Evolutionary conservation across 257 asterid genomes (phyloP).

Genomic region (Ballota nigra): DNA sequence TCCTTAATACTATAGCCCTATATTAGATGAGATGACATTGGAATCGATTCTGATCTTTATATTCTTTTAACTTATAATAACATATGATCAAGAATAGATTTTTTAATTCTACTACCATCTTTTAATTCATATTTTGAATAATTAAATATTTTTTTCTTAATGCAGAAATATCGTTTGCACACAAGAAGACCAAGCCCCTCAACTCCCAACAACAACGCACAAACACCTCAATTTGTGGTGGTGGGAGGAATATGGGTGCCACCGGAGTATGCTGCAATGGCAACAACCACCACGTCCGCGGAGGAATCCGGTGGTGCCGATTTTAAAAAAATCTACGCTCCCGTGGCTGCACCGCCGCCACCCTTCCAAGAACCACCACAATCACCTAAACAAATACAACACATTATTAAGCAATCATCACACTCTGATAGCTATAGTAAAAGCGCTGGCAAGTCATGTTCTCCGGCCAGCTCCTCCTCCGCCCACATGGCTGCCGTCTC

Average conservation of each 20-base stretch:
- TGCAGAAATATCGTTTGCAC: conserved; percentile 63
- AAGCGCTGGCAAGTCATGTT: conserved; percentile 30
- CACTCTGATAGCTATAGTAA: conserved; percentile 17
- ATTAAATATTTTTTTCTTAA: background rate
- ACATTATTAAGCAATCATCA: background rate
- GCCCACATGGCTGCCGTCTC: conserved; percentile 37
- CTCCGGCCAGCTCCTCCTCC: conserved; percentile 50
- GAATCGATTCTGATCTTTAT: too few relatives aligned
- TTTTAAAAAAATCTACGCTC: conserved; percentile 27
- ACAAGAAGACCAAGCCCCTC: conserved; percentile 51
- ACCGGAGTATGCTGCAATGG: conserved; percentile 33
- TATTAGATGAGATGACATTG: too few relatives aligned
- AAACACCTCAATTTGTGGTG: conserved; percentile 41
- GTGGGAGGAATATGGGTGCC: conserved; percentile 52
- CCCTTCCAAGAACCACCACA: conserved; percentile 14
- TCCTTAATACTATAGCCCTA: too few relatives aligned
- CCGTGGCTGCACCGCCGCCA: conserved; percentile 25
- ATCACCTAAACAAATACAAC: conserved; percentile 22
- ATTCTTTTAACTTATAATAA: too few relatives aligned
- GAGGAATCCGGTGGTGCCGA: conserved; percentile 15
- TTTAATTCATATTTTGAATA: background rate
- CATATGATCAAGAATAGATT: background rate
- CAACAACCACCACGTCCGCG: conserved; percentile 17
- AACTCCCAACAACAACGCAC: conserved; percentile 31
- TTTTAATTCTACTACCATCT: background rate